Base-by-base conservation (phyloP, 2,329 filamentous ascomycete genomes). In the Fusarium proliferatum region DNA sequence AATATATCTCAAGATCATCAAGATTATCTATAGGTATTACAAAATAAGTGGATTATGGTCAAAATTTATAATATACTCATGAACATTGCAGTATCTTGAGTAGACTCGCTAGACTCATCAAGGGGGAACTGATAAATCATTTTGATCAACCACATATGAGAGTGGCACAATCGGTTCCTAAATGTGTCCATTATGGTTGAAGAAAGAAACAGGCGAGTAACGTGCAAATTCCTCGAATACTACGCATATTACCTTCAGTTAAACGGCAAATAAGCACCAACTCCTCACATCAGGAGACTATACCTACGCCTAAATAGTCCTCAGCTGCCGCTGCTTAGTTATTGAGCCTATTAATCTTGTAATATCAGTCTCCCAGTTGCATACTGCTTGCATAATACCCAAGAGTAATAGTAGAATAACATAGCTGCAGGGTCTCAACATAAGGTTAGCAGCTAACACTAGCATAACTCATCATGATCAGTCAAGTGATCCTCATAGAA, bases 321-420 rank as follows among this genome's bases (percentile, higher is more conserved):
- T 33, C 6, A 2, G 15, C n/a, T 8, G 9, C 7, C 5, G 3
- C 21, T 33, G 21, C 21, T n/a, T 12, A 3, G 6, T n/a, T n/a
- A 28, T 33, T 49, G 7, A 33, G 28, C 28, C 4, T 33, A 33
- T 17, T 51, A 9, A 15, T 33, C 1, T 12, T n/a, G 2, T n/a
- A 0, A 2, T n/a, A 17, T 23, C 2, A 34, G 5, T 2, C 21
- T 51, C 46, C 9, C 9, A 9, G 21, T n/a, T 23, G 1, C 48
- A 4, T 19, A 17, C 30, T 19, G 8, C 28, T 34, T 23, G 11
- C 5, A 17, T 6, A 4, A n/a, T 23, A 11, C 9, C 33, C 21
- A 13, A 23, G 16, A 13, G 21, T 19, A 23, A 9, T 17, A 11
- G 15, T 13, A 9, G 16, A 9, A 15, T 3, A 9, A 13, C 28